phyloP scores from a whole-genome alignment of 441 rosid species.

The Mallotus japonicus region DNA sequence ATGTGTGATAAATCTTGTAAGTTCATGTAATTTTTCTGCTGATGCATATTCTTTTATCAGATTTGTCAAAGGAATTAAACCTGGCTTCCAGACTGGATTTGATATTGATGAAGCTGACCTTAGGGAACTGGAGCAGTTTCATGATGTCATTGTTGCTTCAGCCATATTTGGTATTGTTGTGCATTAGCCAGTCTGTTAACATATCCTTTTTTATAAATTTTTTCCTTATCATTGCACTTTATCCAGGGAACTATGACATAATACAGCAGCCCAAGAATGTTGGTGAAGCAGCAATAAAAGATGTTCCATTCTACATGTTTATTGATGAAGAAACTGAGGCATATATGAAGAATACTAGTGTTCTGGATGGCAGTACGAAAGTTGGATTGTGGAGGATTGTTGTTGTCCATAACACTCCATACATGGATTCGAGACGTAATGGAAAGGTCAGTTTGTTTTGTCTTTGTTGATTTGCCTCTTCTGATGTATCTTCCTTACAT shows the following conservation, averaged over 20 bases:
- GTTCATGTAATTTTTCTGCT: slow-evolving; percentile 11
- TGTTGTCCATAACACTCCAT: slow-evolving; percentile 65
- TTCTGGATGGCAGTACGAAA: slow-evolving; percentile 46
- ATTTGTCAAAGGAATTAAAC: slow-evolving; percentile 68
- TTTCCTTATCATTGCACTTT: slow-evolving; percentile 21
- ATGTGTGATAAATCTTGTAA: not conserved
- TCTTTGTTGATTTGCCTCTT: slow-evolving; percentile 3
- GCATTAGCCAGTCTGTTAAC: slow-evolving; percentile 5
- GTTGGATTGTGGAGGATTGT: slow-evolving; percentile 78
- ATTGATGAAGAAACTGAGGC: slow-evolving; percentile 81
- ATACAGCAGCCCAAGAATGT: slow-evolving; percentile 71
- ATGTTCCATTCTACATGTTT: slow-evolving; percentile 81
- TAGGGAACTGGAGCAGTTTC: slow-evolving; percentile 52
- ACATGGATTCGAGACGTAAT: slow-evolving; percentile 71
- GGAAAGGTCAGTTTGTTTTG: slow-evolving; percentile 59
- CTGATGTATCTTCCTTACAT: not conserved
- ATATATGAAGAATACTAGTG: slow-evolving; percentile 54
- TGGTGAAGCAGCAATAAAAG: slow-evolving; percentile 55
- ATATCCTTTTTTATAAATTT: slow-evolving; percentile 19
- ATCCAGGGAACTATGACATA: slow-evolving; percentile 71
- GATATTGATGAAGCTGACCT: slow-evolving; percentile 76
- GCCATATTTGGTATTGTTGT: slow-evolving; percentile 72
- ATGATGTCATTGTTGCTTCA: slow-evolving; percentile 79
- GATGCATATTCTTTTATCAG: slow-evolving; percentile 36
- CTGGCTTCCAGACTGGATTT: slow-evolving; percentile 70